Base-by-base conservation (phyloP, 441 rosid genomes). In the Aleurites moluccanus region DNA sequence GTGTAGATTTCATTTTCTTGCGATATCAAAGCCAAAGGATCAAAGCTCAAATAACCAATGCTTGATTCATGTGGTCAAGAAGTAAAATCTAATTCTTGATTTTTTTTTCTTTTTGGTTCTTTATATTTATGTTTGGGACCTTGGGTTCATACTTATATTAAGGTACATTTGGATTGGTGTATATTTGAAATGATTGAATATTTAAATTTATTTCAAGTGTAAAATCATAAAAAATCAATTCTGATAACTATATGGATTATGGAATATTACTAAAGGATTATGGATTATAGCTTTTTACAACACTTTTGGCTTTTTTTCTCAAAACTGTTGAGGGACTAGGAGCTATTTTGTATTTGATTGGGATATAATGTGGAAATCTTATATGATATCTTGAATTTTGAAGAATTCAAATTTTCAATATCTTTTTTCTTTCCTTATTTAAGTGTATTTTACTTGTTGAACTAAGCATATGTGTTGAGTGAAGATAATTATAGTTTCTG, bases 1-100 rank as follows among this genome's bases (percentile, higher is more conserved):
- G 74, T 61, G 79, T 73, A 76, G 64, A 76, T 76, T 69, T 52
- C 55, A 38, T 18, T 3, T 76, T 53, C 55, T 50, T 69, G 33
- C 49, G 35, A 69, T 61, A 13, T 35, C 62, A 61, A 62, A 75
- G 69, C 40, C 52, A 23, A 49, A 69, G 53, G n/a, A 21, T 76
- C 74, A 57, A 23, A 23, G 53, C 35, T 71, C 65, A 53, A 21
- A 27, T 60, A 57, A 40, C 16, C 23, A 44, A 18, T 16, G 38
- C 74, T 59, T 42, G 55, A 1, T 57, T 44, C 74, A 69, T 61
- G n/a, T 45, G 27, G 72, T 30, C 28, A 67, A 75, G 68, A 38
- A 23, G 78, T 75, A 75, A 20, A 33, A 7, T 25, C 50, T 44
- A 21, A 47, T 33, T 9, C 64, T 56, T 55, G 20, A 14, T 55